Base-by-base conservation (phyloP, 768 basidiomycete species). In the Tephrocybe sp. region DNA sequence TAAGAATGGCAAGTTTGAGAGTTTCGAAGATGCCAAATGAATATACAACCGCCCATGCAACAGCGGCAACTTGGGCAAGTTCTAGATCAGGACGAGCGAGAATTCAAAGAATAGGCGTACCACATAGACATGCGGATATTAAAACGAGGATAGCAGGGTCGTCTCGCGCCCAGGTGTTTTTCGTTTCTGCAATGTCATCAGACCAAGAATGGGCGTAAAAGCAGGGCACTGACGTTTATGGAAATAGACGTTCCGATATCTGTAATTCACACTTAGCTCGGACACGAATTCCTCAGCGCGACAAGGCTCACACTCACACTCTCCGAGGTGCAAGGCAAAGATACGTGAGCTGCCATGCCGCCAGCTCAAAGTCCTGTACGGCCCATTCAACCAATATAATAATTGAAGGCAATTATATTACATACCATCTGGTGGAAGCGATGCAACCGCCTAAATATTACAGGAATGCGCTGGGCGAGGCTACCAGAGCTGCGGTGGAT, bases 81-180 rank as follows among this genome's bases (percentile, higher is more conserved):
- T 30, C 22, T 49, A 26, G 51, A 39, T 30, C 11, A 27, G 32
- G 25, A 18, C 42, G 41, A 41, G 31, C 13, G 15, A 30, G 6
- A 30, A 7, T 7, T 12, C 28, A 37, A 9, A 35, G 13, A 43
- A 22, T 18, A 13, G 6, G 70, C 78, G 44, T 55, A 92, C 93
- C 83, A 44, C 75, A 77, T 18, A 95, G 79, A 65, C 86, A 92
- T 36, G 80, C 87, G 41, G 81, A 79, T 36, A 98, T 85, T 41
- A 98, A 80, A 24, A 98, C 78, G 22, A 98, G 78, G 55, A 97
- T 93, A 22, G 96, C 96, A 18, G 96, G 96, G 64, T 98, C 96
- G 67, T 98, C 96, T 66, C 96, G 77, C 16, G 95, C 93, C 95
- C 95, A 98, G 13, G 89, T 92, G 66, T 98, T 97, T 77, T 97